Evolutionary conservation across 148 eudicot species (phyloP), one percentile per base, ranked within the genome.

Genomic region (Mesembryanthemum crystallinum): DNA sequence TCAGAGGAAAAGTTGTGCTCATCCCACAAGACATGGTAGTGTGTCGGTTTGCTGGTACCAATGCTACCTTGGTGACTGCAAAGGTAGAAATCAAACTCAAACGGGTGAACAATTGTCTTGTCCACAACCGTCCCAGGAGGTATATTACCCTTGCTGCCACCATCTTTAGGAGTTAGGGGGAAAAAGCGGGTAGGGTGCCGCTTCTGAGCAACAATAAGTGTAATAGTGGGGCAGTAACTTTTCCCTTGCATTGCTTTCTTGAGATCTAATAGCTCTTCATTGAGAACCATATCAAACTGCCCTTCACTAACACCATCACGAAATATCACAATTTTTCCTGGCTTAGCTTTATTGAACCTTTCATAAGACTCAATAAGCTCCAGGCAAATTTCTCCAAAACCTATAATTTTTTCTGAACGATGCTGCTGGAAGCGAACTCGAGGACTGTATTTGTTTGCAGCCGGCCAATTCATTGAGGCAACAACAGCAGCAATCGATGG

Each of bases 271-370:
- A 81, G 80, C 80, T 81, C 80, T 37, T 63, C 72, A 49, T 76
- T 77, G 42, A 94, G 86, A 24, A 92, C 93, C 85, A 90, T 96
- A 76, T 90, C 93, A 79, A 92, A 92, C 71, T 94, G 98, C 58
- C 93, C 93, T 81, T 94, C 98, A 72, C 97, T 94, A 62, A 94
- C 98, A 57, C 98, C 98, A 80, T 94, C 98, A 74, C 97, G 83
- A 29, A 81, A 81, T 55, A 76, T 81, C 30, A 81, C 35, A 13
- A 81, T 71, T 29, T 76, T 81, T n/a, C 28, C n/a, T 4, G 83
- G 83, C 67, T 67, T 71, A 43, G 58, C 77, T 7, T 63, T 62
- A 23, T 76, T 81, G 9, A 72, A 17, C 54, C 63, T 72, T 60
- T 76, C 80, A 18, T 81, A 81, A 76, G 72, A 45, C 13, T 76